Evolutionary conservation across 1,139 yeast species (phyloP).

Genomic region (Keqinozyma sinolaborantium): DNA sequence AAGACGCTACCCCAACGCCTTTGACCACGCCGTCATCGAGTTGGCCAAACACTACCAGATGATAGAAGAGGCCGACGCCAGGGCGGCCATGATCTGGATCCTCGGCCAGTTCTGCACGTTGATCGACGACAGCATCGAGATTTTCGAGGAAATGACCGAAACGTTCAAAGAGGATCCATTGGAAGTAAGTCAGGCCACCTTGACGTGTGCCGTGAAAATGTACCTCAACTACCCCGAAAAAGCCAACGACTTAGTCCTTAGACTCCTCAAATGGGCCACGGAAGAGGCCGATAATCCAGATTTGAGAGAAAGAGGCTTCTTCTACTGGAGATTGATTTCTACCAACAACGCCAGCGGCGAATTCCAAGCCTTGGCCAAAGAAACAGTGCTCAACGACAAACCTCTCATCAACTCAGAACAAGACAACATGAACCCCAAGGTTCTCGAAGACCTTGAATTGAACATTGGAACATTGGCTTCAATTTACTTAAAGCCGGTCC

Average conservation of each 20-base stretch:
- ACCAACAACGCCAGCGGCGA: constrained; percentile 28
- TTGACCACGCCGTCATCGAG: constrained; percentile 35
- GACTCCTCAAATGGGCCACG: constrained; percentile 65
- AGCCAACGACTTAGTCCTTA: constrained; percentile 57
- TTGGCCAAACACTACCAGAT: constrained; percentile 42
- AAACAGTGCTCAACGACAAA: constrained; percentile 54
- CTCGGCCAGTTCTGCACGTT: constrained; percentile 66
- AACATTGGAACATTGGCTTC: constrained; percentile 82
- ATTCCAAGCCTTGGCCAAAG: constrained; percentile 44
- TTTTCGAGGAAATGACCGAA: constrained; percentile 44
- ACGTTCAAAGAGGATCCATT: constrained; percentile 58
- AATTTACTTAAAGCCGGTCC: constrained; percentile 78
- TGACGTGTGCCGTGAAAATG: constrained; percentile 73
- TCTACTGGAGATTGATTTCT: constrained; percentile 81
- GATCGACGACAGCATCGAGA: constrained; percentile 43
- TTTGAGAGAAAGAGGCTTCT: constrained; percentile 77
- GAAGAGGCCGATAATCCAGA: constrained; percentile 79
- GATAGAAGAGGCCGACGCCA: constrained; percentile 76
- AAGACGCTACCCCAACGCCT: constrained; percentile 63
- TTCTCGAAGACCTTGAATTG: constrained; percentile 78
- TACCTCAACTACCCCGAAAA: constrained; percentile 56
- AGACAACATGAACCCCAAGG: constrained; percentile 65
- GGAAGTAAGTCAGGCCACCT: constrained; percentile 70
- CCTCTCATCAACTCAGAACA: constrained; percentile 68
- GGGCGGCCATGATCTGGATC: constrained; percentile 79